phyloP scores from a whole-genome alignment of 495 filamentous ascomycete genomes.

The Schizothecium vesticola region DNA sequence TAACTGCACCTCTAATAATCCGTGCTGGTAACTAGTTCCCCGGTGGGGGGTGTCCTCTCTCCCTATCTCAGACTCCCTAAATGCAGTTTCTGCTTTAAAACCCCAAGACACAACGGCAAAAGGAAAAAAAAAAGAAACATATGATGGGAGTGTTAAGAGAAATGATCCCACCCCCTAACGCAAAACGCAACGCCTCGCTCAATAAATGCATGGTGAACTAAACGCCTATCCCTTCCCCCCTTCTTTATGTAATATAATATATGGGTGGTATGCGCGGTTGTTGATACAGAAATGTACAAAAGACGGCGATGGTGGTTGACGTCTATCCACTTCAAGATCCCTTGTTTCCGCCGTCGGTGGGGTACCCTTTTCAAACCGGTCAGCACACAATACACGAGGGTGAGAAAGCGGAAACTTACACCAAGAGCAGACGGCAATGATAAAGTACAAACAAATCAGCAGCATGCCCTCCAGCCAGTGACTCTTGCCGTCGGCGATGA shows the following conservation, averaged over 20 bases:
- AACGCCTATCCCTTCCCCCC: not conserved
- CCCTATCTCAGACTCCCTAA: not conserved
- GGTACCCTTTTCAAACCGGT: not conserved
- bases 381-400: not conserved
- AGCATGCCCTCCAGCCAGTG: constrained; percentile 72
- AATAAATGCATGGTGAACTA: not conserved
- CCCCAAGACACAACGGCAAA: too few relatives aligned
- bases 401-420: constrained; percentile 34
- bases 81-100: too few relatives aligned
- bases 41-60: too few relatives aligned
- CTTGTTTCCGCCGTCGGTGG: not conserved
- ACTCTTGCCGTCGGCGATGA: constrained; percentile 62
- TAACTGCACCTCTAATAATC: too few relatives aligned
- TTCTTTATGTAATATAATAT: not conserved
- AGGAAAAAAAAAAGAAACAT: not conserved
- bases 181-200: not conserved
- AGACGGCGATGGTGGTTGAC: not conserved
- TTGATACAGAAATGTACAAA: not conserved
- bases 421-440: constrained; percentile 58
- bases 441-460: constrained; percentile 66
- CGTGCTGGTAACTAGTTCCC: too few relatives aligned
- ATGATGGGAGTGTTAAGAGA: not conserved
- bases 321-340: not conserved
- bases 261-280: not conserved
- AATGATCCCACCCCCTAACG: not conserved